Evolutionary conservation across 768 basidiomycete species (phyloP).

Genomic region (Piloderma croceum): DNA sequence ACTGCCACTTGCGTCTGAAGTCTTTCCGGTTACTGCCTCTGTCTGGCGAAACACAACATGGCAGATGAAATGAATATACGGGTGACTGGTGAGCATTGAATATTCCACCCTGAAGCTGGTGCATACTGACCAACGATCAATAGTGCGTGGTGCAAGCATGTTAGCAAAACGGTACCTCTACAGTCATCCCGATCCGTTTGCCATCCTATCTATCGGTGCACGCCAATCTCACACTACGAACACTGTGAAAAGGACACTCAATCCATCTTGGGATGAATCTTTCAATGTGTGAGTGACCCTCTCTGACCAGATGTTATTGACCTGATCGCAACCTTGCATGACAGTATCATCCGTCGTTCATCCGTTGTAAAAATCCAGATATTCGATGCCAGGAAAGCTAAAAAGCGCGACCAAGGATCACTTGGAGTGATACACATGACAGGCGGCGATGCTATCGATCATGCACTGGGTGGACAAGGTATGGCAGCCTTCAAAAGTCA

Average conservation of each 20-base stretch:
- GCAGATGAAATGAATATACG: no score
- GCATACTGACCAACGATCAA: constrained; percentile 7
- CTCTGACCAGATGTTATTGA: constrained; percentile 10
- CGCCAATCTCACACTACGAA: constrained; percentile 77
- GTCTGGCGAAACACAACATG: no score
- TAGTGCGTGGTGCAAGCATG: constrained; percentile 73
- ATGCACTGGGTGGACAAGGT: constrained; percentile 27
- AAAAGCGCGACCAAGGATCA: constrained; percentile 78
- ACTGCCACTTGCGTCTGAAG: no score
- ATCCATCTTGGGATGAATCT: constrained; percentile 77
- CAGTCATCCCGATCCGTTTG: constrained; percentile 83
- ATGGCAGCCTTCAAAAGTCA: no score
- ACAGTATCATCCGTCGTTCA: constrained; percentile 63
- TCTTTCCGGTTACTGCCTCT: no score
- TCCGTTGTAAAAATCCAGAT: constrained; percentile 81
- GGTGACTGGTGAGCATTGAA: constrained; percentile 40
- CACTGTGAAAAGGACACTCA: constrained; percentile 61
- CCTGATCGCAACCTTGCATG: not conserved
- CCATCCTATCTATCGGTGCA: constrained; percentile 80
- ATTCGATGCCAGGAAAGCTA: constrained; percentile 88
- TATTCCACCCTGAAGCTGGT: constrained; percentile 3
- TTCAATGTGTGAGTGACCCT: constrained; percentile 68
- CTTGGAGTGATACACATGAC: constrained; percentile 53
- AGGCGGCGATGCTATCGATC: constrained; percentile 47
- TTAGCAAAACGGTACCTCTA: constrained; percentile 75